phyloP scores from a whole-genome alignment of 2,329 filamentous ascomycete genomes.

The Laburnicola sp. region DNA sequence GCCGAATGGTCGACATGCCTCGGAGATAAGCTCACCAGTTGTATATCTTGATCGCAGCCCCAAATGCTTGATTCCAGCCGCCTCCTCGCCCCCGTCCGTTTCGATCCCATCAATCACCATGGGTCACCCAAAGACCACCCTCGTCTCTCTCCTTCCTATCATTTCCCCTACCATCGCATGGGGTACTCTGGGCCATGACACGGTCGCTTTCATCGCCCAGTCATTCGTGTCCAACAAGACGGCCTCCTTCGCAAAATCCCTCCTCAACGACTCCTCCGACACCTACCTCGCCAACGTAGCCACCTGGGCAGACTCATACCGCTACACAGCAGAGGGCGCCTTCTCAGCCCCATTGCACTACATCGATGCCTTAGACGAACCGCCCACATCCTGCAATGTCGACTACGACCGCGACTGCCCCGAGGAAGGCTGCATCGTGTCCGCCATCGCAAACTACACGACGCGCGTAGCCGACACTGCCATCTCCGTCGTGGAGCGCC shows the following conservation, averaged over 20 bases:
- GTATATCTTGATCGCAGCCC: background rate
- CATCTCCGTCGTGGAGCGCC: constrained; percentile 39
- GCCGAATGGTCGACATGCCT: constrained; percentile 26
- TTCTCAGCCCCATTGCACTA: constrained; percentile 56
- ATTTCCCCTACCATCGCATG: constrained; percentile 47
- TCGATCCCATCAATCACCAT: constrained; percentile 18
- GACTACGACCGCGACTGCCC: constrained; percentile 57
- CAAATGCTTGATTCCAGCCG: background rate
- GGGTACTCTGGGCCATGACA: constrained; percentile 58
- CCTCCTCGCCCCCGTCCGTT: background rate
- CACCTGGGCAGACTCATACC: constrained; percentile 59
- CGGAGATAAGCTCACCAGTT: background rate
- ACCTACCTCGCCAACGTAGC: constrained; percentile 57
- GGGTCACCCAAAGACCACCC: constrained; percentile 25
- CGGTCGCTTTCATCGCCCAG: constrained; percentile 59
- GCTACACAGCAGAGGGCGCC: constrained; percentile 51
- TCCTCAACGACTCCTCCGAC: constrained; percentile 50
- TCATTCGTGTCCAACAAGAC: constrained; percentile 51
- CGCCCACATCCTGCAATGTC: constrained; percentile 53
- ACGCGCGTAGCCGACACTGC: constrained; percentile 40
- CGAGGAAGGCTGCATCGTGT: constrained; percentile 55
- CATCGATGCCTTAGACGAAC: constrained; percentile 56
- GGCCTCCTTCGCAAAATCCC: constrained; percentile 47
- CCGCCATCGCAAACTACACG: constrained; percentile 57
- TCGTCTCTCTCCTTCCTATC: constrained; percentile 30